Conservation (phyloP, 306 rosid genomes). For the Cicer judaicum region DNA sequence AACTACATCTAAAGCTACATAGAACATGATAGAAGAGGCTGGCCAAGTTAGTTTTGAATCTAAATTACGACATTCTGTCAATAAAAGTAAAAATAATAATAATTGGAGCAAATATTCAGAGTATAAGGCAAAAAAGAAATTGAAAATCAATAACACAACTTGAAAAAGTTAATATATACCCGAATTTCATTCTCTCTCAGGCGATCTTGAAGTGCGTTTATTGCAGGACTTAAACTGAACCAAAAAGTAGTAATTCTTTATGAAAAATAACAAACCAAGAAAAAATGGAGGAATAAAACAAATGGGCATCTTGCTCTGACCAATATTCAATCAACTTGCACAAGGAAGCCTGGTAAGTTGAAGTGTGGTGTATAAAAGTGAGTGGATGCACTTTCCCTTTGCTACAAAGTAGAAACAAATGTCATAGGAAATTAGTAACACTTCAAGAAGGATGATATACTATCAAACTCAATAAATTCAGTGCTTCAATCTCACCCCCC, state of each 20-base stretch:
- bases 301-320: conserved; percentile 56
- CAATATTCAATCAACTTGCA: conserved; percentile 98
- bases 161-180: conserved; percentile 59
- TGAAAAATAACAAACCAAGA: background rate
- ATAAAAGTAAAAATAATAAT: background rate
- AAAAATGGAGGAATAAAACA: conserved; percentile 23
- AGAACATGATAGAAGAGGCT: conserved; percentile 23
- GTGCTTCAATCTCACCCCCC: conserved; percentile 22
- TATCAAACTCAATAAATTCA: conserved; percentile 9
- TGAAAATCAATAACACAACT: conserved; percentile 36
- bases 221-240: conserved; percentile 96
- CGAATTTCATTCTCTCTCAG: conserved; percentile 85
- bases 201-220: conserved; percentile 84
- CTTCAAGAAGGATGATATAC: conserved; percentile 28
- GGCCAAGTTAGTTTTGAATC: conserved; percentile 30
- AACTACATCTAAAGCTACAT: conserved; percentile 3
- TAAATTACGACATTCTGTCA: conserved; percentile 20
- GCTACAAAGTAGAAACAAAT: conserved; percentile 60
- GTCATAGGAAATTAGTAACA: conserved; percentile 40
- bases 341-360: conserved; percentile 97
- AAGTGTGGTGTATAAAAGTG: conserved; percentile 86
- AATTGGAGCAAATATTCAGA: background rate
- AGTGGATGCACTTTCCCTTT: conserved; percentile 93
- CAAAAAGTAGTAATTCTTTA: conserved; percentile 39
- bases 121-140: conserved; percentile 20